These are phyloP conservation scores for Epicoccum sorghinum DNA, from an alignment of 2,329 filamentous ascomycete genomes.

Conservation along the genomic window DNA sequence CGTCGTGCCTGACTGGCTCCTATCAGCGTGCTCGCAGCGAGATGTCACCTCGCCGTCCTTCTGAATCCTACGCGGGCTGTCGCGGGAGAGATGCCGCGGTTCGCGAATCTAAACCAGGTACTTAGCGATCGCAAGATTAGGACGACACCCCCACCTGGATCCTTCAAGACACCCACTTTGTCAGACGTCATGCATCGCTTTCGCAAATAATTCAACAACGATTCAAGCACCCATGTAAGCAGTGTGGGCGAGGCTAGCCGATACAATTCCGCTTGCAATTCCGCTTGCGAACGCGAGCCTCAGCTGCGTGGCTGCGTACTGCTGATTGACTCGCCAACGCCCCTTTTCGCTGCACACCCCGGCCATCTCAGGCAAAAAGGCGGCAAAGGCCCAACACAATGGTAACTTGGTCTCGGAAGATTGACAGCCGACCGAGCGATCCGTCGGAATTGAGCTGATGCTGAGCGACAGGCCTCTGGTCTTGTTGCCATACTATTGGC, in stretches of 20 bases:
- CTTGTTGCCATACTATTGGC: constrained; percentile 6
- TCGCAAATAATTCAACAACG: background rate
- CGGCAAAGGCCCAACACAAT: constrained; percentile 14
- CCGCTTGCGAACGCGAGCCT: background rate
- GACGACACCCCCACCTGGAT: constrained; percentile 8
- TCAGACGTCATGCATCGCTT: constrained; percentile 9
- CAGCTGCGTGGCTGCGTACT: background rate
- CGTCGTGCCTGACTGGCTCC: background rate
- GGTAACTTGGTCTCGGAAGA: constrained; percentile 15
- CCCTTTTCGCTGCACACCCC: constrained; percentile 4
- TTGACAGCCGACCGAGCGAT: constrained; percentile 14
- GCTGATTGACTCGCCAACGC: constrained; percentile 6
- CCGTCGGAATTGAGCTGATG: constrained; percentile 7
- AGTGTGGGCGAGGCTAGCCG: background rate
- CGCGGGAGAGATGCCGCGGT: background rate
- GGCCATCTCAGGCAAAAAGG: background rate
- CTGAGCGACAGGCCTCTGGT: background rate
- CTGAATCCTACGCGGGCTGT: background rate
- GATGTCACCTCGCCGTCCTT: constrained; percentile 2
- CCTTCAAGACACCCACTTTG: background rate
- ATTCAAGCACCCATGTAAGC: constrained; percentile 8
- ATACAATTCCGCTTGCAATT: background rate
- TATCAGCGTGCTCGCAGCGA: background rate
- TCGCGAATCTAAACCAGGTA: background rate
- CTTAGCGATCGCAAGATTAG: background rate